Evolutionary conservation across 179 eudicot genomes (phyloP).

Genomic region (Carnegiea gigantea): DNA sequence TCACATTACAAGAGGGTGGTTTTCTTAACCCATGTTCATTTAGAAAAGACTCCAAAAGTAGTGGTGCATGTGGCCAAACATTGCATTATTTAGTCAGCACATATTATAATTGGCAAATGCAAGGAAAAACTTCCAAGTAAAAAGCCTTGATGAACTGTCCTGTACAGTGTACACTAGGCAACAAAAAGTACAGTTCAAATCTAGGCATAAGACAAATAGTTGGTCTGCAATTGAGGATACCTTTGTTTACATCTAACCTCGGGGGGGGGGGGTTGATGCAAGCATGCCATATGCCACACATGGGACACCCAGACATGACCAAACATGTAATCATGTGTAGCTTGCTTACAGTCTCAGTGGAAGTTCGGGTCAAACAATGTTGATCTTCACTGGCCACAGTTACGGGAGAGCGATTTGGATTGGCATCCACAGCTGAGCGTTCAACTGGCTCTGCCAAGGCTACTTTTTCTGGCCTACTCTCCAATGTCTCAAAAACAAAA

Average conservation of each 20-base stretch:
- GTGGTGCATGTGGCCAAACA: too few species aligned
- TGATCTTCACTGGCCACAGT: conserved; percentile 29
- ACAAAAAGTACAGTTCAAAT: not conserved
- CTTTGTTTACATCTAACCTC: not conserved
- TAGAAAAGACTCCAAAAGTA: not conserved
- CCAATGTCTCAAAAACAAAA: conserved; percentile 22
- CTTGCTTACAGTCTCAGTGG: conserved; percentile 32
- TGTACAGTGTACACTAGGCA: too few species aligned
- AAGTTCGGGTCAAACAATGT: conserved; percentile 25
- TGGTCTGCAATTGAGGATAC: not conserved
- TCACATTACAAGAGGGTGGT: conserved; percentile 14
- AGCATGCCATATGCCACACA: not conserved
- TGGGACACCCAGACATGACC: not conserved
- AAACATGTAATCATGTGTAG: not conserved
- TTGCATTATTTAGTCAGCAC: too few species aligned
- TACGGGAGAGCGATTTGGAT: conserved; percentile 20
- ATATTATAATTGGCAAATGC: too few species aligned
- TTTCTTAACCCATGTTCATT: not conserved
- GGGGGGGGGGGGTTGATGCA: not conserved
- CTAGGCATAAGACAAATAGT: not conserved
- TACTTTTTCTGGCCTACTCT: conserved; percentile 16
- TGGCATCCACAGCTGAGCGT: conserved; percentile 21
- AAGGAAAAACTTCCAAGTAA: too few species aligned
- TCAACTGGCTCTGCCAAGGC: conserved; percentile 26
- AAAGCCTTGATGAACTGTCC: too few species aligned